phyloP scores from a whole-genome alignment of 331 rosid genomes.

The Acacia concinna region DNA sequence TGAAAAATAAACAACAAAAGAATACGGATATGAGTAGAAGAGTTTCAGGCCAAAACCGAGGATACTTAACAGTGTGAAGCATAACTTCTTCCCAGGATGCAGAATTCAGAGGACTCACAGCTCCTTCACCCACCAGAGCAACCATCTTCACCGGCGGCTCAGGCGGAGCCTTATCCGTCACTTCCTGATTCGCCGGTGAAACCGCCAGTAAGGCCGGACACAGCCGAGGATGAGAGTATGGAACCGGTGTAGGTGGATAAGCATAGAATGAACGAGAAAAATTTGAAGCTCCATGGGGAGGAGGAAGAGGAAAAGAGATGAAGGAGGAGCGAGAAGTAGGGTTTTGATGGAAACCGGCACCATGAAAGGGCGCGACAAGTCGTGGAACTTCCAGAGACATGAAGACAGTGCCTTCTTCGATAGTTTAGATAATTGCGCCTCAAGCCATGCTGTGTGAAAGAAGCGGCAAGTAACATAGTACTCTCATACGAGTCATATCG shows the following conservation, averaged over 20 bases:
- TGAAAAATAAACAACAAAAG: background rate
- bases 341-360: background rate
- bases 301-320: slow-evolving; percentile 16
- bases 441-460: no score
- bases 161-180: slow-evolving; percentile 22
- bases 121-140: slow-evolving; percentile 70
- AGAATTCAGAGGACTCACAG: slow-evolving; percentile 69
- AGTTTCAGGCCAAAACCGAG: background rate
- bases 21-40: background rate
- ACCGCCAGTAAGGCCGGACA: slow-evolving; percentile 34
- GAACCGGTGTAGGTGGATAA: slow-evolving; percentile 3
- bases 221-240: slow-evolving; percentile 14
- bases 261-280: slow-evolving; percentile 13
- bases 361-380: slow-evolving; percentile 20
- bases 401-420: slow-evolving; percentile 8
- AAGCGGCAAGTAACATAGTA: no score
- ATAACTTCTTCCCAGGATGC: slow-evolving; percentile 85
- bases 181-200: slow-evolving; percentile 11
- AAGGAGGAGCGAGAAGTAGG: slow-evolving; percentile 17
- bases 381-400: slow-evolving; percentile 45
- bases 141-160: slow-evolving; percentile 66
- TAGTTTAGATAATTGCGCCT: background rate
- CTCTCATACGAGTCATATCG: no score
- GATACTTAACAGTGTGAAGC: slow-evolving; percentile 77
- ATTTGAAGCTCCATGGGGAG: slow-evolving; percentile 1